These are phyloP conservation scores for Angomonas ambiguus DNA, from an alignment of 208 protist genomes.

Conservation along the genomic window DNA sequence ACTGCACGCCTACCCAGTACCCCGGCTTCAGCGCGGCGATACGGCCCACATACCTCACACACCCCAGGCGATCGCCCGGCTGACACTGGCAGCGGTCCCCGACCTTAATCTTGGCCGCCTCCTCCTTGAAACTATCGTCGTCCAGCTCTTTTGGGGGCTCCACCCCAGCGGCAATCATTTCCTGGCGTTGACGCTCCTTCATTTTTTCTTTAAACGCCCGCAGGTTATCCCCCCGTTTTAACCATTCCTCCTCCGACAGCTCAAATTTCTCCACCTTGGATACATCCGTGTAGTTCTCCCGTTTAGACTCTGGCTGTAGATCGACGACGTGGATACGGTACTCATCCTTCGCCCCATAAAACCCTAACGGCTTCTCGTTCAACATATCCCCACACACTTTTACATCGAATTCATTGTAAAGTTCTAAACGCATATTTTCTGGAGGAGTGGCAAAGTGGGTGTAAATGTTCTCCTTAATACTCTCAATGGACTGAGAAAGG, in stretches of 20 bases:
- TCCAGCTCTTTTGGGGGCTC: conserved; percentile 32
- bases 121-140: conserved; percentile 70
- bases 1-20: conserved; percentile 91
- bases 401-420: conserved; percentile 70
- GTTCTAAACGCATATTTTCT: conserved; percentile 66
- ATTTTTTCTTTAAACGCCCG: conserved; percentile 75
- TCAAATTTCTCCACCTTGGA: conserved; percentile 90
- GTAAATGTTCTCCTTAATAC: conserved; percentile 76
- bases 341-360: conserved; percentile 80
- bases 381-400: conserved; percentile 54
- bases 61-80: conserved; percentile 79
- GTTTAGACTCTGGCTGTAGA: conserved; percentile 57
- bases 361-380: conserved; percentile 74
- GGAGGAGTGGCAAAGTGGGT: conserved; percentile 77
- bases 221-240: conserved; percentile 78
- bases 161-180: conserved; percentile 60
- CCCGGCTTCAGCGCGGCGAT: conserved; percentile 76
- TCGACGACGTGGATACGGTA: conserved; percentile 89
- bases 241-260: conserved; percentile 88
- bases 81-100: conserved; percentile 80
- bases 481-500: conserved; percentile 65
- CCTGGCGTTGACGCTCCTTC: conserved; percentile 60
- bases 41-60: conserved; percentile 85
- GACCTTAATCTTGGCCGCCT: conserved; percentile 65
- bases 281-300: conserved; percentile 79